phyloP scores from a whole-genome alignment of 371 early-diverging fungal species.

The Mucor saturninus region DNA sequence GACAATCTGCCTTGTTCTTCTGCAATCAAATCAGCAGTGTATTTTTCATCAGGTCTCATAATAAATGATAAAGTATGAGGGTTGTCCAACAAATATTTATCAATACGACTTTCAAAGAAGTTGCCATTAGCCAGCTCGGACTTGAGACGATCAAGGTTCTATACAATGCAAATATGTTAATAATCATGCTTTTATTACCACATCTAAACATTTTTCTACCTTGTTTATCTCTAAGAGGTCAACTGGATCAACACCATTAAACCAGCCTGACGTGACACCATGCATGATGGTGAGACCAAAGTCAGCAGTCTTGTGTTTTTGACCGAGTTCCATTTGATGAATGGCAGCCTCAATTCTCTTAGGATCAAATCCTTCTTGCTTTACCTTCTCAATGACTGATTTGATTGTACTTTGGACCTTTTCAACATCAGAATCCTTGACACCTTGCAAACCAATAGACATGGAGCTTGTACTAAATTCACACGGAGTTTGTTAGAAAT shows the following conservation, averaged over 20 bases:
- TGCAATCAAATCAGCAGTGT: constrained; percentile 55
- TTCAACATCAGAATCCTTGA: constrained; percentile 58
- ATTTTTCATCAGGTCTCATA: constrained; percentile 82
- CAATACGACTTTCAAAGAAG: constrained; percentile 74
- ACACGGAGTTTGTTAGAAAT: not conserved
- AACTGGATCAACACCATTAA: constrained; percentile 87
- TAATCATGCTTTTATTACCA: not conserved
- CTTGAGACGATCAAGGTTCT: constrained; percentile 78
- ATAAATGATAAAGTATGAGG: constrained; percentile 75
- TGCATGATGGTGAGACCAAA: constrained; percentile 89
- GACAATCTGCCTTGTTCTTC: constrained; percentile 73
- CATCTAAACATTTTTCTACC: constrained; percentile 29
- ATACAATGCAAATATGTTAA: constrained; percentile 7
- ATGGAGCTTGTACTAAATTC: constrained; percentile 51
- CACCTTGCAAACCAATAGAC: constrained; percentile 76
- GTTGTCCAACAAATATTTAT: constrained; percentile 81
- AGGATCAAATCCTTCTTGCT: constrained; percentile 76
- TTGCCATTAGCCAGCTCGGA: constrained; percentile 63
- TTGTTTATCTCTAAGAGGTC: constrained; percentile 83
- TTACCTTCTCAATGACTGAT: constrained; percentile 69
- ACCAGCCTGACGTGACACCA: constrained; percentile 80
- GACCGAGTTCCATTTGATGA: constrained; percentile 88
- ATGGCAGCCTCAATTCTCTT: constrained; percentile 86
- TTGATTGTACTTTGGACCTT: constrained; percentile 74
- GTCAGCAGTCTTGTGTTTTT: constrained; percentile 87